Percentiles rank a stretch among this genome's conserved stretches.
phyloP scores from a whole-genome alignment of 306 rosid genomes.

The Cicer judaicum region DNA sequence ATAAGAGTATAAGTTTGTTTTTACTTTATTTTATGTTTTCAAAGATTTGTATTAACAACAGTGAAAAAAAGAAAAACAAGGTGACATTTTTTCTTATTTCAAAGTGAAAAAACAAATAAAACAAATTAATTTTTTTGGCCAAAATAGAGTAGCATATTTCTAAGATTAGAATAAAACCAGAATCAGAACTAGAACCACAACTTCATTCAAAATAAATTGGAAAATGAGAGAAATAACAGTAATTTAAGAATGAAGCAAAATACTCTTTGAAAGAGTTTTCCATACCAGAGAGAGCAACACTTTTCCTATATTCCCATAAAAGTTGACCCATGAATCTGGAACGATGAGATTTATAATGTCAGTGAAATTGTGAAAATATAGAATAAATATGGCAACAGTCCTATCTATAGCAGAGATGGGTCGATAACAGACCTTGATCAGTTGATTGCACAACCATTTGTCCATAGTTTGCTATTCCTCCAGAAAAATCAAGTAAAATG shows the following conservation, averaged over 20 bases:
- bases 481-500: slow-evolving; percentile 80
- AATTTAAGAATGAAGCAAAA: slow-evolving; percentile 10
- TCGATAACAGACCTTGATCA: slow-evolving; percentile 74
- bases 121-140: not conserved
- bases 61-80: not conserved
- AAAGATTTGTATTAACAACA: not conserved
- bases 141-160: slow-evolving; percentile 15
- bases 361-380: slow-evolving; percentile 30
- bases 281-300: slow-evolving; percentile 86
- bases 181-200: slow-evolving; percentile 10
- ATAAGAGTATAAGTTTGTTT: not conserved
- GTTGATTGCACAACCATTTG: slow-evolving; percentile 86
- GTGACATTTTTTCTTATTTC: not conserved
- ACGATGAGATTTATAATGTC: slow-evolving; percentile 42
- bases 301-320: slow-evolving; percentile 89
- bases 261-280: slow-evolving; percentile 30
- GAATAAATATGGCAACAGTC: slow-evolving; percentile 14
- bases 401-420: slow-evolving; percentile 30
- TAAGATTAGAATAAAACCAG: slow-evolving; percentile 21
- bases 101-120: too few species aligned
- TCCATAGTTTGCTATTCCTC: slow-evolving; percentile 72
- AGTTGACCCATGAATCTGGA: slow-evolving; percentile 95
- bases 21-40: not conserved
- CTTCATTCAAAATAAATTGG: slow-evolving; percentile 3
- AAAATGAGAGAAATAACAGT: slow-evolving; percentile 4